Evolutionary conservation across 306 rosid genomes (phyloP), one percentile per base, ranked within the genome.

Genomic region (Ziziphus jujuba): DNA sequence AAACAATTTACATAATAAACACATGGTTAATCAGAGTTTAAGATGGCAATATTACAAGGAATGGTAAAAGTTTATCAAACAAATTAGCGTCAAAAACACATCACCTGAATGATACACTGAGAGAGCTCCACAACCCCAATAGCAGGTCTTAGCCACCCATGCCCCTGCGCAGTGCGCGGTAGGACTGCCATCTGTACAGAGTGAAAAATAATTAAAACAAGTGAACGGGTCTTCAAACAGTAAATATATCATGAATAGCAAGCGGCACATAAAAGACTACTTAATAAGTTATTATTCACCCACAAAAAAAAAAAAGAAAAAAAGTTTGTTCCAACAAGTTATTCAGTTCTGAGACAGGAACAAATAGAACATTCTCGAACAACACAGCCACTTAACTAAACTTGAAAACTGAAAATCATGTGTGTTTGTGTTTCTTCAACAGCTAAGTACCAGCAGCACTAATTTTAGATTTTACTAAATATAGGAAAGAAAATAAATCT

Each of bases 141-240:
- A n/a, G 97, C 91, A 77, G 99, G 97, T 79, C 99, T 89, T 84
- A 95, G 84, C 97, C 99, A 95, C 57, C 99, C 99, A 63, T 88
- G 96, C 64, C 99, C 99, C 82, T 88, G 97, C 78, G 91, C 83
- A 61, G 84, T 95, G 65, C 96, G 89, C 54, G 97, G 99, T 72
- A 88, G 81, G 74, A 95, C 78, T 73, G 99, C 97, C 97, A 90
- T 95, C 97, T 95, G 72, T 3, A 63, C 38, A 53, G 40, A 65
- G 62, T 33, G 44, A 21, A 56, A 14, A n/a, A 63, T 58, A 11
- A 58, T 56, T 61, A 61, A 60, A 54, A 43, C 49, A 19, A 43
- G 65, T 14, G 38, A 22, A 50, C 9, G 7, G 47, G 48, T 15
- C 21, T 55, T 36, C 33, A 20, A 28, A 13, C 20, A 14, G 61